These are phyloP conservation scores for Leptodontidium sp. DNA, from an alignment of 2,329 filamentous ascomycete species.

Conservation along the genomic window DNA sequence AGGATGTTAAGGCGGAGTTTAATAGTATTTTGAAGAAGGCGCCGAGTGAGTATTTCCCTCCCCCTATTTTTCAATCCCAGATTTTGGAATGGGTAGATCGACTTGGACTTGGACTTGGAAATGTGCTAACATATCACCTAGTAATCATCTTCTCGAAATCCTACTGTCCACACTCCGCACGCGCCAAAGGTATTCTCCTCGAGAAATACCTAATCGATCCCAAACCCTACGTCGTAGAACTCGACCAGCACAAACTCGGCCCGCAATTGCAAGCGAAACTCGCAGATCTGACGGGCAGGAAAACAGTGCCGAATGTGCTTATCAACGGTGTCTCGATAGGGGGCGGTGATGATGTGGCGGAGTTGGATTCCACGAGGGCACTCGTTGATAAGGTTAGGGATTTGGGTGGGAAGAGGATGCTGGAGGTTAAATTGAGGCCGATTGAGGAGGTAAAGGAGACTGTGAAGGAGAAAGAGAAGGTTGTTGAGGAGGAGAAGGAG, in stretches of 20 bases:
- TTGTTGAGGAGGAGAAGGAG: constrained; percentile 11
- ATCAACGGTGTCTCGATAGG: constrained; percentile 89
- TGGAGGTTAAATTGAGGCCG: constrained; percentile 20
- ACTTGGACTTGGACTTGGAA: neutral
- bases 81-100: neutral
- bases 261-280: constrained; percentile 75
- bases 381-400: constrained; percentile 76
- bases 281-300: constrained; percentile 76
- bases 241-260: constrained; percentile 84
- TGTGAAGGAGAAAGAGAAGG: constrained; percentile 1
- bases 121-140: constrained; percentile 47
- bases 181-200: constrained; percentile 85
- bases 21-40: constrained; percentile 83
- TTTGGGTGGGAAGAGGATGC: constrained; percentile 72
- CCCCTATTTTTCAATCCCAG: neutral
- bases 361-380: constrained; percentile 71
- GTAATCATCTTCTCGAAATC: constrained; percentile 97
- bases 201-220: constrained; percentile 86
- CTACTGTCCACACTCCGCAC: constrained; percentile 87
- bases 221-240: constrained; percentile 85
- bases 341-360: constrained; percentile 85
- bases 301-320: constrained; percentile 91
- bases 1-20: constrained; percentile 74
- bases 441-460: constrained; percentile 12
- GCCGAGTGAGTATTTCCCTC: constrained; percentile 67